Conservation (phyloP, 768 basidiomycete genomes). For the Boletus subcaerulescens region DNA sequence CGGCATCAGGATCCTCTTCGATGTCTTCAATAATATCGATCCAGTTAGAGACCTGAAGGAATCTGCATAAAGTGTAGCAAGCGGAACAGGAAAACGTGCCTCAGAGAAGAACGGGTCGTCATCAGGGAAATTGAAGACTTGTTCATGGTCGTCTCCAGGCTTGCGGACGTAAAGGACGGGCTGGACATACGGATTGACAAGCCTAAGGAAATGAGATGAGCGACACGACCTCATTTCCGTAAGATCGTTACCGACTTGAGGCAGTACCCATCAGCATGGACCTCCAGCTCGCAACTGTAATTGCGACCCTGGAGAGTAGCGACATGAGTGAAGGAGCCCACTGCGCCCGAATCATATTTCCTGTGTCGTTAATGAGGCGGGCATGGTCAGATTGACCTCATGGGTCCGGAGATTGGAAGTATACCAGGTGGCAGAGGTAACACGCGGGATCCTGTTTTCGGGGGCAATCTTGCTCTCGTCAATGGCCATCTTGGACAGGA, state of each 20-base stretch:
- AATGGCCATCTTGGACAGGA: constrained; percentile 73
- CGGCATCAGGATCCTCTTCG: constrained; percentile 78
- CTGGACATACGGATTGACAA: constrained; percentile 91
- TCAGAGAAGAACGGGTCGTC: constrained; percentile 97
- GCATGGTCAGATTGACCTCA: constrained; percentile 11
- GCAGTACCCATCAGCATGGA: constrained; percentile 90
- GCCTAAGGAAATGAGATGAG: constrained; percentile 40
- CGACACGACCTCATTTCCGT: constrained; percentile 6
- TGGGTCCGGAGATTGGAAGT: constrained; percentile 24
- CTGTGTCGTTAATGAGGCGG: constrained; percentile 36
- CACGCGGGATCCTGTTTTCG: constrained; percentile 90
- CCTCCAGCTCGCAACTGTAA: constrained; percentile 93
- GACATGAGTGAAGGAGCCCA: constrained; percentile 88
- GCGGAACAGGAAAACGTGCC: constrained; percentile 28
- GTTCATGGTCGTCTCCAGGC: constrained; percentile 77
- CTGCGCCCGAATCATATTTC: constrained; percentile 95
- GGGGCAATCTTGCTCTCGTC: constrained; percentile 84
- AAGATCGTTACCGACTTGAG: constrained; percentile 54
- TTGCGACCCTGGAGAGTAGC: constrained; percentile 89
- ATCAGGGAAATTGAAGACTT: constrained; percentile 65
- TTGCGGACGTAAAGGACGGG: constrained; percentile 84
- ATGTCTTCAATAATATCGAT: constrained; percentile 89
- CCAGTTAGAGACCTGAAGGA: constrained; percentile 63
- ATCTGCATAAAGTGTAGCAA: neutral
- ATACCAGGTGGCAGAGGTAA: constrained; percentile 89